Conservation (phyloP, 306 rosid species). For the Echinosophora koreensis region DNA sequence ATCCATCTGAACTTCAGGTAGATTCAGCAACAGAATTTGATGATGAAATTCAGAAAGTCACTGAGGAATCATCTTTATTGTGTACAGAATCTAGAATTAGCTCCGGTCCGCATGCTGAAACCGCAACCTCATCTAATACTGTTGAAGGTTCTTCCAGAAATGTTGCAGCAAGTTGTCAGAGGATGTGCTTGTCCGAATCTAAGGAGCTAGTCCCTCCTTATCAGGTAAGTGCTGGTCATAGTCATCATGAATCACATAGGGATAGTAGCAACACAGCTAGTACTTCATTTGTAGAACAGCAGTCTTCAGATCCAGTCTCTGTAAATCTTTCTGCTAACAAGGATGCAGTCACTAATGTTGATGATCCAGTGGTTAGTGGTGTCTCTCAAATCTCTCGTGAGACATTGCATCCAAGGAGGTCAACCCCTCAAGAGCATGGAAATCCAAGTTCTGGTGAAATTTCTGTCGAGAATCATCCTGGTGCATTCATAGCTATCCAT, state of each 20-base stretch:
- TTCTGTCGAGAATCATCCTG: conserved; percentile 58
- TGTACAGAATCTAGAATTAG: conserved; percentile 55
- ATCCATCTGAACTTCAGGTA: conserved; percentile 58
- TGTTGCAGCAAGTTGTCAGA: conserved; percentile 52
- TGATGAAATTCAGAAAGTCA: conserved; percentile 56
- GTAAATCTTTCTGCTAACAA: conserved; percentile 75
- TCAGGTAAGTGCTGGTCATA: conserved; percentile 74
- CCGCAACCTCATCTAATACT: conserved; percentile 51
- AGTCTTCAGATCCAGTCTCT: conserved; percentile 75
- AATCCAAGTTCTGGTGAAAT: conserved; percentile 50
- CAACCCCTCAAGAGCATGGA: conserved; percentile 59
- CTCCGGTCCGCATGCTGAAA: conserved; percentile 54
- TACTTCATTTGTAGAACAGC: conserved; percentile 73
- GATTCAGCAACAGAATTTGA: conserved; percentile 50
- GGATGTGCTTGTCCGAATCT: conserved; percentile 66
- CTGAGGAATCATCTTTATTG: conserved; percentile 53
- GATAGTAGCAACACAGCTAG: conserved; percentile 71
- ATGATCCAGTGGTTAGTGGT: conserved; percentile 64
- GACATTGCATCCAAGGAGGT: conserved; percentile 62
- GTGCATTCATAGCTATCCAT: conserved; percentile 43
- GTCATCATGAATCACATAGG: conserved; percentile 70
- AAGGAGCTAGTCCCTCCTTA: conserved; percentile 77
- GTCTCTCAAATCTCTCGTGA: conserved; percentile 58
- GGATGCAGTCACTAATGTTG: conserved; percentile 68
- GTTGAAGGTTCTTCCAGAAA: conserved; percentile 62